A percentile compares a stretch with the other conserved stretches of the same genome.
Conservation (phyloP, 768 basidiomycete species). For the Favolaschia claudopus region DNA sequence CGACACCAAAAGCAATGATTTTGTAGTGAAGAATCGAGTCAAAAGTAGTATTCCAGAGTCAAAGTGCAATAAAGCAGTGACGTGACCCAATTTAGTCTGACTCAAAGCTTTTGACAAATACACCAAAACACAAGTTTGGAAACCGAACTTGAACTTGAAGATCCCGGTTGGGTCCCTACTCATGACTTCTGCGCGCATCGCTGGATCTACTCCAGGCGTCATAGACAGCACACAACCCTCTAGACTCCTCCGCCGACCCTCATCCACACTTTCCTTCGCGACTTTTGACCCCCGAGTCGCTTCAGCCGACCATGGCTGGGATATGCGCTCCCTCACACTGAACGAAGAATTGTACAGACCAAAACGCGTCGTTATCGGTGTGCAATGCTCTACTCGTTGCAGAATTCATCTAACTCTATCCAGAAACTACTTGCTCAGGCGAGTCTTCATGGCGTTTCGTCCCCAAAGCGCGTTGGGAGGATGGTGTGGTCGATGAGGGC, state of each 20-base stretch:
- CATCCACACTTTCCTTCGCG: conserved; percentile 74
- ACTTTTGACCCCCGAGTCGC: conserved; percentile 78
- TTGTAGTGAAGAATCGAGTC: conserved; percentile 32
- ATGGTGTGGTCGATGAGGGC: conserved; percentile 71
- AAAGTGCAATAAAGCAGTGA: neutral
- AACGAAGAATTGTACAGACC: conserved; percentile 60
- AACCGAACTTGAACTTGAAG: too few species aligned
- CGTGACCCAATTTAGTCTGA: too few species aligned
- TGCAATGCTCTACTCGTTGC: neutral
- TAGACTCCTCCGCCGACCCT: conserved; percentile 66
- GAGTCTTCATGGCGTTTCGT: conserved; percentile 78
- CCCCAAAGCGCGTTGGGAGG: conserved; percentile 67
- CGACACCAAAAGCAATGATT: neutral
- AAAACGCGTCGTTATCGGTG: conserved; percentile 74
- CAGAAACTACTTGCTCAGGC: conserved; percentile 60
- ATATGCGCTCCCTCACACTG: conserved; percentile 49
- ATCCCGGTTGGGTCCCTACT: too few species aligned
- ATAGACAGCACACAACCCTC: conserved; percentile 65
- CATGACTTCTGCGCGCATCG: conserved; percentile 13
- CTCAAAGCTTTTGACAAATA: too few species aligned
- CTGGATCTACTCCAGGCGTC: conserved; percentile 64
- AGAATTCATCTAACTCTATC: neutral
- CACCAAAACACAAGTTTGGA: too few species aligned
- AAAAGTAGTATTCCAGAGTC: conserved; percentile 6
- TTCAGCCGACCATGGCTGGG: conserved; percentile 43